Percentiles rank a stretch among this genome's conserved stretches.
phyloP scores from a whole-genome alignment of 345 rosid species.

The Kandelia obovata region DNA sequence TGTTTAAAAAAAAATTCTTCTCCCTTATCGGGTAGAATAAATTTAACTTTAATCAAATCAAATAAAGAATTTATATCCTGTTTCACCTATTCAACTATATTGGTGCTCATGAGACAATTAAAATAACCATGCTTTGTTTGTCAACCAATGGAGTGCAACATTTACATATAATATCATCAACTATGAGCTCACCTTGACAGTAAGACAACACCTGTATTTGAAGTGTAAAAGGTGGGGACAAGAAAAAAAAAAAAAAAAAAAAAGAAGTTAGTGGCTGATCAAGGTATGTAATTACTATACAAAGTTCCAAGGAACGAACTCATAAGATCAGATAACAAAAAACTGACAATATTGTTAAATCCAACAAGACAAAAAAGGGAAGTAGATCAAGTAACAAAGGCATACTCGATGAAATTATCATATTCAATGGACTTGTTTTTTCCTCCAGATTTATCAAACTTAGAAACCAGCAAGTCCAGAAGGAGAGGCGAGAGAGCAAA shows the following conservation, averaged over 20 bases:
- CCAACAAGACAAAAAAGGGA: background rate
- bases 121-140: too few species aligned
- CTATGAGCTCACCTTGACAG: constrained; percentile 62
- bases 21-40: too few species aligned
- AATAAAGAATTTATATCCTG: too few species aligned
- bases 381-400: background rate
- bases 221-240: background rate
- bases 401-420: constrained; percentile 94
- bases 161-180: background rate
- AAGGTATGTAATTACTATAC: background rate
- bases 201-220: constrained; percentile 84
- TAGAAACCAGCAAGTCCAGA: constrained; percentile 70
- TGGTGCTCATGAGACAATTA: too few species aligned
- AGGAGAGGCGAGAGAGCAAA: constrained; percentile 63
- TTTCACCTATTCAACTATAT: too few species aligned
- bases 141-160: too few species aligned
- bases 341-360: background rate
- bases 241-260: too few species aligned
- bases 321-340: too few species aligned
- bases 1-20: too few species aligned
- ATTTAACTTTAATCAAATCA: too few species aligned
- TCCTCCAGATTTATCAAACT: constrained; percentile 83
- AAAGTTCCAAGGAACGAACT: too few species aligned
- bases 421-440: constrained; percentile 70
- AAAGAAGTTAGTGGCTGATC: background rate